Evolutionary conservation across 495 filamentous ascomycete genomes (phyloP).

Genomic region (Xylaria cubensis): DNA sequence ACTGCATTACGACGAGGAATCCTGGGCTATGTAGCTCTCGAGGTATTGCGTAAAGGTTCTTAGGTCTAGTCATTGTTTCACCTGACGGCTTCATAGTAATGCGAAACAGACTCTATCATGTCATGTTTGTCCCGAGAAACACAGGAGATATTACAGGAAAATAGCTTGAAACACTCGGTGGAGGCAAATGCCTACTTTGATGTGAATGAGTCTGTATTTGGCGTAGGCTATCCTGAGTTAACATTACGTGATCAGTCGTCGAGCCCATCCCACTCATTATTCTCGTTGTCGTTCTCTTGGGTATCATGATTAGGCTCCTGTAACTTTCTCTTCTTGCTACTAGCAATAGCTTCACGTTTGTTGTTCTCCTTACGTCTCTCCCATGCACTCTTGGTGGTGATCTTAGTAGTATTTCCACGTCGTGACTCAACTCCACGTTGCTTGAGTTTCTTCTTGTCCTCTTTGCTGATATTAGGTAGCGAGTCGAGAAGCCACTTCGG

Average conservation of each 20-base stretch:
- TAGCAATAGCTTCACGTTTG: conserved; percentile 72
- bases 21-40: neutral
- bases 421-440: conserved; percentile 80
- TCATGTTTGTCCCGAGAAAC: neutral
- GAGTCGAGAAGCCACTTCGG: conserved; percentile 90
- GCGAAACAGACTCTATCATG: neutral
- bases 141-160: neutral
- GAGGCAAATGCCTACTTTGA: neutral
- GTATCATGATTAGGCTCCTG: conserved; percentile 47
- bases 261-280: conserved; percentile 71
- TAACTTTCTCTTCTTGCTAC: conserved; percentile 68
- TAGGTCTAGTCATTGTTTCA: neutral
- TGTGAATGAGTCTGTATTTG: neutral
- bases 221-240: neutral
- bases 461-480: conserved; percentile 81
- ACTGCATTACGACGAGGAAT: neutral
- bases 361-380: conserved; percentile 81
- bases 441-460: conserved; percentile 82
- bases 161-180: neutral
- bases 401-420: conserved; percentile 63
- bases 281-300: conserved; percentile 45
- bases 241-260: conserved; percentile 52
- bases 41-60: neutral
- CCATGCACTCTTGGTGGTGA: conserved; percentile 92
- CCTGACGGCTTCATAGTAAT: neutral